A percentile compares a stretch with the other conserved stretches of the same genome.
Evolutionary conservation across 2,329 filamentous ascomycete species (phyloP).

Genomic region (Neofusicoccum ribis): DNA sequence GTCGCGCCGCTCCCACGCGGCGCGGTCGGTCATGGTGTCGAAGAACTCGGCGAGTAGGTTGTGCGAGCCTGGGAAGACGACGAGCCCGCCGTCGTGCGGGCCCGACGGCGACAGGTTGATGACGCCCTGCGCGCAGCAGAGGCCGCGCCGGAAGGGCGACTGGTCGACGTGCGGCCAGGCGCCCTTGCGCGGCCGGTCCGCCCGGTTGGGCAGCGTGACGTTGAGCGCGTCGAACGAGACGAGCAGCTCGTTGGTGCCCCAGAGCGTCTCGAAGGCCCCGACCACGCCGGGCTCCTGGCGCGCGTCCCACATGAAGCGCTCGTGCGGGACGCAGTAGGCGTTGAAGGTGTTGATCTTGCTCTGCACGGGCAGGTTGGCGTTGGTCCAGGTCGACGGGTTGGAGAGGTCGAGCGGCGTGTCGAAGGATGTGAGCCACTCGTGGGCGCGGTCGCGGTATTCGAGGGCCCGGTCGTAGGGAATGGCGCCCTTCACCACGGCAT

Average conservation of each 20-base stretch:
- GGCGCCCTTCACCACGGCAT: slow-evolving; percentile 43
- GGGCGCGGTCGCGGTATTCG: slow-evolving; percentile 43
- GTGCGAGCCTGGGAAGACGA: slow-evolving; percentile 37
- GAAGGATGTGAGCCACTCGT: slow-evolving; percentile 47
- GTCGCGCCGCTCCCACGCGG: slow-evolving; percentile 29
- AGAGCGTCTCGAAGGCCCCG: slow-evolving; percentile 37
- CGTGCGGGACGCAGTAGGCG: slow-evolving; percentile 40
- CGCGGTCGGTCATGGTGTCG: slow-evolving; percentile 32
- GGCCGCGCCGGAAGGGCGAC: slow-evolving; percentile 41
- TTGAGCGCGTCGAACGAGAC: slow-evolving; percentile 43
- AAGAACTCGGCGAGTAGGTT: slow-evolving; percentile 34
- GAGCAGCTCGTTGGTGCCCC: slow-evolving; percentile 40
- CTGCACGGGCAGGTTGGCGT: slow-evolving; percentile 39
- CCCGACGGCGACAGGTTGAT: slow-evolving; percentile 47
- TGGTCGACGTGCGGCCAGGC: slow-evolving; percentile 40
- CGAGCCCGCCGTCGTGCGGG: slow-evolving; percentile 39
- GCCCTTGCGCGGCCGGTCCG: slow-evolving; percentile 29
- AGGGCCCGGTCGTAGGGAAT: slow-evolving; percentile 41
- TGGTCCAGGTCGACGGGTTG: slow-evolving; percentile 37
- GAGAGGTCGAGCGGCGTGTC: slow-evolving; percentile 40
- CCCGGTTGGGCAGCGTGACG: slow-evolving; percentile 38
- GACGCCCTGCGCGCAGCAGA: slow-evolving; percentile 54
- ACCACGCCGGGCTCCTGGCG: slow-evolving; percentile 42
- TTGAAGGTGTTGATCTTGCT: slow-evolving; percentile 31
- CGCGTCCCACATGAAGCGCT: slow-evolving; percentile 44